phyloP scores from a whole-genome alignment of 495 filamentous ascomycete species.

The Monascus purpureus region DNA sequence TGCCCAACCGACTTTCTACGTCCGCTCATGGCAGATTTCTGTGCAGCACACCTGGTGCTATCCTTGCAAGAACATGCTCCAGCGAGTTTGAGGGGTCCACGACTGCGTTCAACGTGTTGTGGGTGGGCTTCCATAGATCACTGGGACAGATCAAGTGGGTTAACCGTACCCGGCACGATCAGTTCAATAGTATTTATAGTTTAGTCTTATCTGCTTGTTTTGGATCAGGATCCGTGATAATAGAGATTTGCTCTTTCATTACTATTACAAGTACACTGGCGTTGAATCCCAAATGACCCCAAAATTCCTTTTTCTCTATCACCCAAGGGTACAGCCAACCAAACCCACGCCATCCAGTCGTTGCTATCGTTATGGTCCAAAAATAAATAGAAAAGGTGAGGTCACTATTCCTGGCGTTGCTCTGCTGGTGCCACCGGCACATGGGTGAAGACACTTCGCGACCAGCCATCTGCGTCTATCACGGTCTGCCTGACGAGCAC shows the following conservation, averaged over 20 bases:
- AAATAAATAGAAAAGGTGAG: too few species aligned
- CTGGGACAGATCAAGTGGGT: constrained; percentile 32
- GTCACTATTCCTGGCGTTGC: background rate
- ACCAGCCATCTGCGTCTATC: constrained; percentile 43
- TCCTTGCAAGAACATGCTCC: constrained; percentile 29
- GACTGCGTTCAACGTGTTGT: constrained; percentile 12
- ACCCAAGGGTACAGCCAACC: too few species aligned
- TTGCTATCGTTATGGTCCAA: too few species aligned
- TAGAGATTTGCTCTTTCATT: too few species aligned
- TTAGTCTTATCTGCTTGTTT: too few species aligned
- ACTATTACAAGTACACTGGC: too few species aligned
- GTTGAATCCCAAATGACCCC: too few species aligned
- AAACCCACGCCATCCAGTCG: too few species aligned
- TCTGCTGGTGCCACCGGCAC: constrained; percentile 10
- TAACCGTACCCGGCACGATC: too few species aligned
- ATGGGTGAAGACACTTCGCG: constrained; percentile 21
- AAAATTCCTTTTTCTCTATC: too few species aligned
- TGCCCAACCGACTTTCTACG: constrained; percentile 7
- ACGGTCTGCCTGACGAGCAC: constrained; percentile 45
- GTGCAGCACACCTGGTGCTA: constrained; percentile 10
- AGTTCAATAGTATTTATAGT: constrained; percentile 1
- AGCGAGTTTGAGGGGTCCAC: constrained; percentile 39
- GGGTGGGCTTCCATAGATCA: constrained; percentile 37
- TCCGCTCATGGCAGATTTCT: constrained; percentile 15
- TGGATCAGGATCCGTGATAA: too few species aligned